Base-by-base conservation (phyloP, 345 rosid species). In the thale cress (Arabidopsis thaliana) region DNA sequence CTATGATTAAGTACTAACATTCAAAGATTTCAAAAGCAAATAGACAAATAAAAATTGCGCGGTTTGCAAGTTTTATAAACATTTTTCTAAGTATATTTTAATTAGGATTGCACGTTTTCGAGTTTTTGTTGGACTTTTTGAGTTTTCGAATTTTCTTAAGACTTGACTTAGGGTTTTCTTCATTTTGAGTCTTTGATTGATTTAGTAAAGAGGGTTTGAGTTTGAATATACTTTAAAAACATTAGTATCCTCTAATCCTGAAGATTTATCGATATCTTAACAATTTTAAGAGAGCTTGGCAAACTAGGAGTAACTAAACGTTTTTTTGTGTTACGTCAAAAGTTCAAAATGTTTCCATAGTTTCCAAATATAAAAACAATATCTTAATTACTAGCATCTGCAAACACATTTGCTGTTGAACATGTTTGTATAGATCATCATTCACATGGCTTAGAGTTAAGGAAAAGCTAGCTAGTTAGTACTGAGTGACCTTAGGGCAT, bases 371-470 rank as follows among this genome's bases (percentile, higher is more conserved):
- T 32, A 53, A 20, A 41, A 5, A 3, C 4, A 42, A 13, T 1
- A 9, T 12, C 44, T 44, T 16, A 57, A 69, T 28, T 28, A 28
- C 7, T 55, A 44, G 16, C 1, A 65, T 30, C 38, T 9, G 50
- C 59, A 58, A 74, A 30, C 52, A 30, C 52, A 57, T 8, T 58
- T 57, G 11, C 5, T 36, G 13, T 55, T 23, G 41, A 37, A 7
- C 8, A 49, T 50, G 22, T 62, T 40, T 49, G 41, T 14, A 13
- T 67, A 38, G 14, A 51, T 67, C 56, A 63, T 48, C 51, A 53
- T 55, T 53, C 76, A 77, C 72, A 77, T 77, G 76, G 61, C 24
- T 63, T 71, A 57, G 76, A 77, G 75, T 56, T 57, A 71, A 58
- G 55, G 33, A 65, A 77, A 77, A 71, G 72, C 36, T 57, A 77